Evolutionary conservation across 164 flowering plant genomes (phyloP).

Genomic region (Dillenia suffruticosa): DNA sequence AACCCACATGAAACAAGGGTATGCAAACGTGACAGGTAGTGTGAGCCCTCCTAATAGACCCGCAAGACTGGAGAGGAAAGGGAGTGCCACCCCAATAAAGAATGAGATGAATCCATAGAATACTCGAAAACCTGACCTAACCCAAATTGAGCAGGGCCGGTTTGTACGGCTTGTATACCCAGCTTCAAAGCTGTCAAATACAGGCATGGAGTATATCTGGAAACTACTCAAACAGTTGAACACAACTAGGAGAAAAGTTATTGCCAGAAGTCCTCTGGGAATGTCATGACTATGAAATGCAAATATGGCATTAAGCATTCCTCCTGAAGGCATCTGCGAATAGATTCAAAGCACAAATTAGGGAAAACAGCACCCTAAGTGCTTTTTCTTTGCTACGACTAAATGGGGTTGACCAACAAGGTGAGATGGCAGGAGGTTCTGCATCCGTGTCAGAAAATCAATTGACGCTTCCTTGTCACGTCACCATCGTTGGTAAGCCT

Average conservation of each 20-base stretch:
- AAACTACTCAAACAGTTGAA: conserved; percentile 96
- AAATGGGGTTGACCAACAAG: too few relatives aligned
- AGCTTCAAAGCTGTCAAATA: conserved; percentile 96
- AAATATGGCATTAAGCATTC: conserved; percentile 76
- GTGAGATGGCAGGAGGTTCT: too few relatives aligned
- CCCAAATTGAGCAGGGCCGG: conserved; percentile 98
- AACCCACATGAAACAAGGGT: conserved; percentile 99
- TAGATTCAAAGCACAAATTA: neutral
- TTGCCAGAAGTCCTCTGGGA: conserved; percentile 84
- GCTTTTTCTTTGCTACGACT: too few relatives aligned
- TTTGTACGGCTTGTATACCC: conserved; percentile 94
- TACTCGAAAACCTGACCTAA: conserved; percentile 84
- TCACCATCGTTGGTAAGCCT: too few relatives aligned
- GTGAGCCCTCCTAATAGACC: conserved; percentile 94
- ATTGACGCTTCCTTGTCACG: too few relatives aligned
- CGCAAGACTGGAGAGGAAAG: conserved; percentile 94
- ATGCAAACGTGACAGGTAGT: conserved; percentile 96
- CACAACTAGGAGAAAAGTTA: conserved; percentile 87
- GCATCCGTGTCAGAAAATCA: too few relatives aligned
- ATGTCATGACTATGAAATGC: conserved; percentile 84
- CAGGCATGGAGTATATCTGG: conserved; percentile 99
- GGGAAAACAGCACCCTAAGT: too few relatives aligned
- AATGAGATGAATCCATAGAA: conserved; percentile 80
- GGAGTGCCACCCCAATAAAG: conserved; percentile 94
- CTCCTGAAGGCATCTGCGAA: conserved; percentile 87